Percentiles rank a stretch among this genome's conserved stretches.
These are phyloP conservation scores for Paramecium primaurelia DNA, from an alignment of 73 alveolate genomes.

Conservation along the genomic window DNA sequence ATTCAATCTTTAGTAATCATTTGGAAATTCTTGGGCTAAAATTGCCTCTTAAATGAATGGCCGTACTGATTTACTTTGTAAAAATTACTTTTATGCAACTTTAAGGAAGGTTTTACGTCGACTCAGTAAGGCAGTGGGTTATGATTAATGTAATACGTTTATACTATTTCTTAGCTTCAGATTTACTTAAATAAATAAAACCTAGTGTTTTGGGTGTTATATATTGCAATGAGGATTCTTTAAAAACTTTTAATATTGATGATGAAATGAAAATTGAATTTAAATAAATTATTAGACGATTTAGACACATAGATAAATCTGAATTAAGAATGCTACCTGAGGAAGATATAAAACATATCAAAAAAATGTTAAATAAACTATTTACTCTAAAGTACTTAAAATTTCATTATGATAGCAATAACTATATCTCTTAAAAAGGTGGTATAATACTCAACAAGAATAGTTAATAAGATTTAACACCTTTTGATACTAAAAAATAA, in stretches of 20 bases:
- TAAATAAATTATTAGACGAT: background rate
- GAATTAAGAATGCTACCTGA: background rate
- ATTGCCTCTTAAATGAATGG: conserved; percentile 73
- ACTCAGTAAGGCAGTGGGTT: background rate
- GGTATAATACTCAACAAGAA: background rate
- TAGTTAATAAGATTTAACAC: background rate
- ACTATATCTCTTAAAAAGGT: background rate
- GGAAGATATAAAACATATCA: background rate
- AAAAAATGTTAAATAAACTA: background rate
- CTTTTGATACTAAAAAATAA: too few species aligned
- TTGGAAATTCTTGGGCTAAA: conserved; percentile 78
- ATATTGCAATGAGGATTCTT: background rate
- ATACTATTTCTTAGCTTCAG: background rate
- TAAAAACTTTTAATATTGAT: background rate
- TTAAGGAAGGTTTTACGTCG: conserved; percentile 60
- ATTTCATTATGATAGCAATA: background rate
- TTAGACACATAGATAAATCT: background rate
- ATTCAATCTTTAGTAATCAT: conserved; percentile 64
- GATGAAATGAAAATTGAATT: background rate
- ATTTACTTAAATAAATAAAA: background rate
- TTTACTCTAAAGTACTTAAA: background rate
- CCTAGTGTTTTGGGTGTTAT: background rate
- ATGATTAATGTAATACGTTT: background rate
- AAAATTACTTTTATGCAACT: conserved; percentile 79
- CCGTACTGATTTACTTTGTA: conserved; percentile 74